Evolutionary conservation across 495 filamentous ascomycete species (phyloP).

Genomic region (Podospora bellae-mahoneyi): DNA sequence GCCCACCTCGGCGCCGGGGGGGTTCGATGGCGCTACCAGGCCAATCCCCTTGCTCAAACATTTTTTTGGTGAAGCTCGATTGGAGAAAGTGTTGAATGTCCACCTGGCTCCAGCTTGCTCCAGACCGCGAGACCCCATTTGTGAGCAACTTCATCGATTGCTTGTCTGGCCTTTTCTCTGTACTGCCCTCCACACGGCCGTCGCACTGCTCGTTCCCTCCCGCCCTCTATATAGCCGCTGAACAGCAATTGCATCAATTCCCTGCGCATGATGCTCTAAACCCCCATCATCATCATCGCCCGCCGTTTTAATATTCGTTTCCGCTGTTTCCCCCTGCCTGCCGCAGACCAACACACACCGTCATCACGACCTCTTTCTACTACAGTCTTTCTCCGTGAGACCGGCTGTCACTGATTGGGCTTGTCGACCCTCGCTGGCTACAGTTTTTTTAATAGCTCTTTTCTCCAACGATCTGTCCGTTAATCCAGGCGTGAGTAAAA

Average conservation of each 20-base stretch:
- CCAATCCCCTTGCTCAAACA: conserved; percentile 5
- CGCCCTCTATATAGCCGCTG: conserved; percentile 2
- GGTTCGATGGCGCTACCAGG: conserved; percentile 4
- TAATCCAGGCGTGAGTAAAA: background rate
- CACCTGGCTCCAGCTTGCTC: conserved; percentile 19
- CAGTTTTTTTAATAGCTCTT: background rate
- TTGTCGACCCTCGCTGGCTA: background rate
- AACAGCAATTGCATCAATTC: conserved; percentile 8
- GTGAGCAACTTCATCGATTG: conserved; percentile 13
- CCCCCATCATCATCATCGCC: background rate
- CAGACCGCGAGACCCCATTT: conserved; percentile 10
- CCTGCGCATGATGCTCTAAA: conserved; percentile 11
- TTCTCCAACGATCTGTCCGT: background rate
- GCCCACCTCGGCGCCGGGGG: background rate
- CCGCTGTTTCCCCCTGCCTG: background rate
- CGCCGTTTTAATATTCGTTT: conserved; percentile 1
- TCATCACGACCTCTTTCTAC: background rate
- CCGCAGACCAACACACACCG: background rate
- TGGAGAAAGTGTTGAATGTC: conserved; percentile 14
- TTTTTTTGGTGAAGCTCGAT: conserved; percentile 25
- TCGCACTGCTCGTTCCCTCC: background rate
- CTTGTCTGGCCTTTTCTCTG: conserved; percentile 22
- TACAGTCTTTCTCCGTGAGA: background rate
- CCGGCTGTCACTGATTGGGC: background rate
- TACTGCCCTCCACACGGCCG: conserved; percentile 4